Conservation (phyloP, 805 yeast species). For the Yarrowia sp. region DNA sequence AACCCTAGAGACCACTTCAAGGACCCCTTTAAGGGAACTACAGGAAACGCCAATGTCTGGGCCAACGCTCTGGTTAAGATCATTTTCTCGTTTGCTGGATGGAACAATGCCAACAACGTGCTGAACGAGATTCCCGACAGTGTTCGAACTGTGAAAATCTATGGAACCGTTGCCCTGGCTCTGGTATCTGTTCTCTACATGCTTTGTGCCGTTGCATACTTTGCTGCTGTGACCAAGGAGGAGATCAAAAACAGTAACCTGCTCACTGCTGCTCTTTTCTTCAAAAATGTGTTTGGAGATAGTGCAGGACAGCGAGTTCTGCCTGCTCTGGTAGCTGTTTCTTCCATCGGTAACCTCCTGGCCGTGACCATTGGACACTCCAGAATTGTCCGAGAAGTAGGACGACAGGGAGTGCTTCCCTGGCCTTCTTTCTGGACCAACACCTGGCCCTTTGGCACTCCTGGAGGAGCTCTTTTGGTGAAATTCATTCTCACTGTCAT, state of each 20-base stretch:
- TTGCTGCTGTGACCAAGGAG: slow-evolving; percentile 48
- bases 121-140: slow-evolving; percentile 58
- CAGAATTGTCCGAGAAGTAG: slow-evolving; percentile 57
- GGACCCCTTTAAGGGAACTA: slow-evolving; percentile 42
- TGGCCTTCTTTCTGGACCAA: slow-evolving; percentile 47
- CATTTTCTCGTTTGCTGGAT: slow-evolving; percentile 65
- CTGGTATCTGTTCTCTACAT: slow-evolving; percentile 54
- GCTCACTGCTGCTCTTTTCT: slow-evolving; percentile 62
- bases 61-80: slow-evolving; percentile 59
- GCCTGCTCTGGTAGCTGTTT: slow-evolving; percentile 58
- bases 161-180: slow-evolving; percentile 58
- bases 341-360: slow-evolving; percentile 62
- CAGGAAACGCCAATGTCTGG: slow-evolving; percentile 42
- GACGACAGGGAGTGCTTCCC: slow-evolving; percentile 51
- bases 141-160: slow-evolving; percentile 51
- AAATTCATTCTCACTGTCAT: slow-evolving; percentile 58
- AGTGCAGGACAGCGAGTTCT: slow-evolving; percentile 49
- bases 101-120: slow-evolving; percentile 68
- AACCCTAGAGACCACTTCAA: slow-evolving; percentile 41
- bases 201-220: slow-evolving; percentile 56
- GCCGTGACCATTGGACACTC: slow-evolving; percentile 64
- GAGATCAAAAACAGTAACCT: slow-evolving; percentile 53
- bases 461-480: slow-evolving; percentile 47
- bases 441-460: slow-evolving; percentile 42
- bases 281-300: slow-evolving; percentile 57